Conservation (phyloP, 2,329 filamentous ascomycete genomes). For the Aspergillus neoniger region DNA sequence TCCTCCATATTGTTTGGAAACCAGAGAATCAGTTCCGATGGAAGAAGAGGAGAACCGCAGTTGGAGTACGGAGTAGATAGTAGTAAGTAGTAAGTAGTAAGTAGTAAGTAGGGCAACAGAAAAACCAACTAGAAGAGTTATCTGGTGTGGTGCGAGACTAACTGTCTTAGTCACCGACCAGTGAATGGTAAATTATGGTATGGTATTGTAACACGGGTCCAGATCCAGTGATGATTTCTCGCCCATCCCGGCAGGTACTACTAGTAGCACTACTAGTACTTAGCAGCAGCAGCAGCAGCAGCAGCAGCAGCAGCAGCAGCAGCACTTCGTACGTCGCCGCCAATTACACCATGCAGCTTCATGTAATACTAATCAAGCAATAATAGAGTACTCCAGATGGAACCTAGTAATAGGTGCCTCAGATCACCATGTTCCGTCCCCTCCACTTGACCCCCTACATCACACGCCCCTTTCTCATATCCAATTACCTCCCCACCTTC, state of each 20-base stretch:
- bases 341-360: neutral
- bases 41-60: too few species aligned
- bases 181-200: too few species aligned
- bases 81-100: too few species aligned
- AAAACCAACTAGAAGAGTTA: too few species aligned
- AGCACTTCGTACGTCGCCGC: neutral
- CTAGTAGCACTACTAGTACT: too few species aligned
- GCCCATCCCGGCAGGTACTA: neutral
- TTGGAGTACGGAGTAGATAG: too few species aligned
- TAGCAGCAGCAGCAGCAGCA: neutral
- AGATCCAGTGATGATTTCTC: neutral
- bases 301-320: neutral
- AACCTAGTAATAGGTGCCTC: neutral
- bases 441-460: conserved; percentile 8
- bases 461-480: neutral
- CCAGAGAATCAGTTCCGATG: too few species aligned
- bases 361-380: neutral
- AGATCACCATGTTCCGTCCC: conserved; percentile 13
- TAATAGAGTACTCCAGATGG: neutral
- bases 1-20: neutral
- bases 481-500: neutral
- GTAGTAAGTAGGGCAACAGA: too few species aligned
- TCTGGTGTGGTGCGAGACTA: too few species aligned
- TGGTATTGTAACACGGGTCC: too few species aligned
- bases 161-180: neutral